A percentile compares a stretch with the other conserved stretches of the same genome.
phyloP scores from a whole-genome alignment of 331 rosid species.

The Acacia pycnantha region DNA sequence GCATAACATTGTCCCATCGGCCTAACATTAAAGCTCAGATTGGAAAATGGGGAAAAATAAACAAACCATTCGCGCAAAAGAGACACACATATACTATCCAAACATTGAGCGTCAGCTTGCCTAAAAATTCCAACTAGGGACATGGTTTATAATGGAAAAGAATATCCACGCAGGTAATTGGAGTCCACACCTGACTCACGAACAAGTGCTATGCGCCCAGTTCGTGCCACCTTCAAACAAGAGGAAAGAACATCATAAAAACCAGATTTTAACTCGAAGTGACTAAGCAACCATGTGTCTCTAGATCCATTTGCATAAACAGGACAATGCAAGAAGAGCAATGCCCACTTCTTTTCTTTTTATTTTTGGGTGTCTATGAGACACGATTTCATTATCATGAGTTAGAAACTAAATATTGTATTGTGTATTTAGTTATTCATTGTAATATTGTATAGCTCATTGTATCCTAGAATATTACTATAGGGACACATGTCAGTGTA shows the following conservation, averaged over 20 bases:
- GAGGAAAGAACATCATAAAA: not conserved
- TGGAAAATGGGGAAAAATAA: not conserved
- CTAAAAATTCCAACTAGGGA: not conserved
- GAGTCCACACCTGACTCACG: constrained; percentile 95
- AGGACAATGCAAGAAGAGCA: no score
- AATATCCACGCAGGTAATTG: constrained; percentile 80
- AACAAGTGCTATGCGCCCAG: constrained; percentile 78
- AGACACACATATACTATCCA: constrained; percentile 15
- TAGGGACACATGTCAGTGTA: no score
- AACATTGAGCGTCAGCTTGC: not conserved
- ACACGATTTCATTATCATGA: not conserved
- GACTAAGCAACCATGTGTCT: no score
- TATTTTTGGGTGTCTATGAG: no score
- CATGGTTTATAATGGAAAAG: constrained; percentile 57
- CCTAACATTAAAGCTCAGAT: not conserved
- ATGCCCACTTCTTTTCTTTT: no score
- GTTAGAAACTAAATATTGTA: no score
- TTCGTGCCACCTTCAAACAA: constrained; percentile 80
- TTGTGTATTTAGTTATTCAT: no score
- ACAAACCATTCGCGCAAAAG: not conserved
- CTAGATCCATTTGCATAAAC: no score
- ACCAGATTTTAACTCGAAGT: not conserved
- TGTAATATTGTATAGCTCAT: no score
- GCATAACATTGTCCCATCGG: not conserved
- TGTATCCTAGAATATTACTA: no score